Evolutionary conservation across 441 rosid genomes (phyloP), one percentile per base, ranked within the genome.

Genomic region (Populus tomentosa): DNA sequence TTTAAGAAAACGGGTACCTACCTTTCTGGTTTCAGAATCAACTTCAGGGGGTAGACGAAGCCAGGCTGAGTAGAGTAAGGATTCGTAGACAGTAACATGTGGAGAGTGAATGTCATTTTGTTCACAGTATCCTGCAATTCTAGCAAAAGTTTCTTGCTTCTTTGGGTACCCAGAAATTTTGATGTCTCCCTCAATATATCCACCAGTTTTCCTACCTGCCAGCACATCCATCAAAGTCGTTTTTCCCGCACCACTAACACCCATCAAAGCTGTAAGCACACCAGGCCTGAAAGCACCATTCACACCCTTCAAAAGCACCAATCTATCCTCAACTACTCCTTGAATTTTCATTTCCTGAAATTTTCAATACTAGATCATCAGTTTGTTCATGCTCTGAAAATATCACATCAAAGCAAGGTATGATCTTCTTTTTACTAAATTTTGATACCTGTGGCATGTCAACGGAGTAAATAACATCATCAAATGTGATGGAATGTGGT

Each of bases 201-300:
- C 89, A 73, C 85, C 86, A 14, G 89, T 86, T 81, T 88, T 87
- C 75, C 90, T 84, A 33, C 90, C 90, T 3, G 90, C 88, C 38
- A 87, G 59, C 56, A 86, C 88, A 83, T 88, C 90, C 90, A 88
- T 84, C 75, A 88, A 59, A 35, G 90, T 87, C 6, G 90, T 88
- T 80, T 88, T 95, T 7, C 98, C 99, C 16, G 99, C 98, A 9
- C 99, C 99, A 30, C 94, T 92, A 32, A 91, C 95, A 59, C 99
- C 99, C 94, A 95, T 94, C 77, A 93, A 81, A 75, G 98, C 94
- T n/a, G 98, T 93, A 18, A 95, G 93, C 71, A 95, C 92, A 1
- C 98, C 98, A 11, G 98, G 98, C 87, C 94, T 88, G 79, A 95
- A 95, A 67, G 94, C 88, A 50, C 98, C 97, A 71, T 87, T 95